Base-by-base conservation (phyloP, 2,329 filamentous ascomycete genomes). In the Aspergillus tanneri region DNA sequence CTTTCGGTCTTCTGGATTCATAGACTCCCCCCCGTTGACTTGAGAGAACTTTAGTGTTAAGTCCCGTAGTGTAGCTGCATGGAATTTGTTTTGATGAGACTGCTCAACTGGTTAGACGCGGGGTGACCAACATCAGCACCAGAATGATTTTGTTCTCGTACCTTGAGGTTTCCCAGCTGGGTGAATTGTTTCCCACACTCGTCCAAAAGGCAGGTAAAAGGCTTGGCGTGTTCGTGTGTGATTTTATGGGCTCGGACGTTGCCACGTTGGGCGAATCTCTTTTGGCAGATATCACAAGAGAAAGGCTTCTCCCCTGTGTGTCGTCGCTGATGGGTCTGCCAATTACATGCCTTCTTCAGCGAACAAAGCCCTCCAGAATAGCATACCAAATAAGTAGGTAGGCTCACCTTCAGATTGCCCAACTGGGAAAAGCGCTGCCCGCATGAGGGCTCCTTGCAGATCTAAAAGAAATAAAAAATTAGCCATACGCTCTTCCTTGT, bases 1-100 rank as follows among this genome's bases (percentile, higher is more conserved):
- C 50, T 90, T 85, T 52, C 82, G 84, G 61, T 96, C 89, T 28
- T 84, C 78, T 0, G 80, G 75, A 9, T 75, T 76, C n/a, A 91
- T 82, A 4, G 77, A 73, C 28, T 86, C 81, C n/a, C 76, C 77
- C 44, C 85, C 79, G 27, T 74, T 71, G 48, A 85, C 75, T 28
- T 77, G 77, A 12, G 84, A 81, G 64, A 96, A 93, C 64, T 85
- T 86, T 35, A 74, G 59, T 1, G 86, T 90, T 19, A 96, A 76
- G 11, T 79, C 75, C 50, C 82, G 78, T 30, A 96, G 77, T 0
- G 87, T 86, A n/a, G 81, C 72, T 28, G 82, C 80, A 70, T 97
- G 92, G 66, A 95, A 96, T 64, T 91, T 92, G 74, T 96, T 96
- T 71, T 95, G 90, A 64, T 97, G 92, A 2, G 87, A 88, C 86